These are phyloP conservation scores for Suhomyces faveliae DNA, from an alignment of 805 yeast species.

Conservation along the genomic window DNA sequence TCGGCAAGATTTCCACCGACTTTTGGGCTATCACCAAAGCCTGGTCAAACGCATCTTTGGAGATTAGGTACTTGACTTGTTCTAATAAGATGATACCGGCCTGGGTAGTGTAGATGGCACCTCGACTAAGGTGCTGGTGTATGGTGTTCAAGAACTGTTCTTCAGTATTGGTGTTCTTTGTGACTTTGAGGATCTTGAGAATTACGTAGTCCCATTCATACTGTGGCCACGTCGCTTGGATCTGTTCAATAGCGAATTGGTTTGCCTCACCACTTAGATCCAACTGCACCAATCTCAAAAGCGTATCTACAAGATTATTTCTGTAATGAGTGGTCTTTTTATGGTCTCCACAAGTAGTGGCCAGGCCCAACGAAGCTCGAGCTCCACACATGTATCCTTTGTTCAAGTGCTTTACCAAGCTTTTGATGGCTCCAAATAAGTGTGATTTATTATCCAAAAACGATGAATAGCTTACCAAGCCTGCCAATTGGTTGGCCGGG, in stretches of 20 bases:
- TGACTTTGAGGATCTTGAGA: constrained; percentile 23
- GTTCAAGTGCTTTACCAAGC: constrained; percentile 46
- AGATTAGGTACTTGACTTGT: constrained; percentile 63
- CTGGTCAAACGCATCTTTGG: constrained; percentile 49
- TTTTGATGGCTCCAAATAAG: constrained; percentile 24
- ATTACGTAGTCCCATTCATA: constrained; percentile 26
- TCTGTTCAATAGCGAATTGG: constrained; percentile 34
- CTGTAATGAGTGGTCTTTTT: constrained; percentile 31
- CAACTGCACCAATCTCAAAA: constrained; percentile 42
- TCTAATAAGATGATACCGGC: constrained; percentile 56
- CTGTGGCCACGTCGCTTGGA: constrained; percentile 19
- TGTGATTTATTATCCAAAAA: constrained; percentile 24
- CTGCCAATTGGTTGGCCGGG: constrained; percentile 55
- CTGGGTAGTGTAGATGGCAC: constrained; percentile 35
- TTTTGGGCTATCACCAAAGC: constrained; percentile 61
- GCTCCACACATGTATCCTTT: constrained; percentile 48
- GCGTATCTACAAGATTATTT: constrained; percentile 54
- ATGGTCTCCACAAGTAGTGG: constrained; percentile 28
- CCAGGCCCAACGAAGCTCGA: constrained; percentile 32
- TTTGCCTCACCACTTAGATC: constrained; percentile 32
- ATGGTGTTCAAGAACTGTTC: constrained; percentile 22
- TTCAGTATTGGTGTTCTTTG: constrained; percentile 22
- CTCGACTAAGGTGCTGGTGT: constrained; percentile 16
- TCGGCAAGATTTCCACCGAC: constrained; percentile 67
- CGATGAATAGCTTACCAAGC: constrained; percentile 50